Evolutionary conservation across 805 yeast genomes (phyloP).

Genomic region (Teunomyces aglyptinius): DNA sequence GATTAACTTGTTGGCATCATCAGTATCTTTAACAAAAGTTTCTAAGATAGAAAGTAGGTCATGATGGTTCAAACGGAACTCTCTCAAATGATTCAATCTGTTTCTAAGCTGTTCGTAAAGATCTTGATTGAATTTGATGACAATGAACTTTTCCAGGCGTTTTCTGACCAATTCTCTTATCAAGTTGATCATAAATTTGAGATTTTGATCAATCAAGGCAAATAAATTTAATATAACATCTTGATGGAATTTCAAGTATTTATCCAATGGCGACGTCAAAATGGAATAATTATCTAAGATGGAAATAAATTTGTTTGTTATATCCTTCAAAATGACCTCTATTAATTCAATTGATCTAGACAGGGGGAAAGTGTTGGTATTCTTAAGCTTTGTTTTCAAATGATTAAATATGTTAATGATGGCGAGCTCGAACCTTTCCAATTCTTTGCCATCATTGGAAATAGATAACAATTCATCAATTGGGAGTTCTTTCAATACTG

Average conservation of each 20-base stretch:
- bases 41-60: slow-evolving; percentile 40
- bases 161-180: slow-evolving; percentile 76
- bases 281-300: slow-evolving; percentile 38
- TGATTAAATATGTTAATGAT: slow-evolving; percentile 54
- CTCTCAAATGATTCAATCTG: slow-evolving; percentile 40
- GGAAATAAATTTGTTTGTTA: slow-evolving; percentile 44
- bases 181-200: slow-evolving; percentile 61
- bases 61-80: slow-evolving; percentile 54
- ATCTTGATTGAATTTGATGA: slow-evolving; percentile 56
- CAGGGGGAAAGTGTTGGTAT: slow-evolving; percentile 56
- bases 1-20: slow-evolving; percentile 17
- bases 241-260: slow-evolving; percentile 32
- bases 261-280: slow-evolving; percentile 40
- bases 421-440: slow-evolving; percentile 45
- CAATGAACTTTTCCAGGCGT: slow-evolving; percentile 66
- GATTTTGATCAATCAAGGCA: slow-evolving; percentile 54
- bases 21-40: slow-evolving; percentile 12
- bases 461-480: slow-evolving; percentile 46
- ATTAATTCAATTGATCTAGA: slow-evolving; percentile 61
- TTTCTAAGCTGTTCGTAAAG: slow-evolving; percentile 33
- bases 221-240: slow-evolving; percentile 30
- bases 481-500: slow-evolving; percentile 69
- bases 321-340: slow-evolving; percentile 61
- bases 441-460: slow-evolving; percentile 17
- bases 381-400: slow-evolving; percentile 57